phyloP scores from a whole-genome alignment of 768 basidiomycete genomes.

The Leccinellum luteum region DNA sequence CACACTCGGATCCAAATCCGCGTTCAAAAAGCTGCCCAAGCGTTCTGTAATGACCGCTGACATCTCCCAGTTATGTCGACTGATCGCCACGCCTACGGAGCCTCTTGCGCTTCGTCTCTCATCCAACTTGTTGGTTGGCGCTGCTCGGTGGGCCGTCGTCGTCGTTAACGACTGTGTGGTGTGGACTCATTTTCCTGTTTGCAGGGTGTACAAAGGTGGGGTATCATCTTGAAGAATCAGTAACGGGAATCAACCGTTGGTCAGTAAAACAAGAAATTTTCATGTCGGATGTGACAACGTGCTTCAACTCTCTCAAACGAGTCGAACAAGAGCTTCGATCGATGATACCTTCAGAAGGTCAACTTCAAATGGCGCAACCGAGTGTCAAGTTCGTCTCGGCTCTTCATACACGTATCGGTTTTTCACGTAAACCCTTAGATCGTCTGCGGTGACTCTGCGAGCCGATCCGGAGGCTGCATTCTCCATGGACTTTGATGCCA shows the following conservation, averaged over 20 bases:
- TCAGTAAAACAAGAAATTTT: conserved; percentile 85
- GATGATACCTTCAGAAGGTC: conserved; percentile 41
- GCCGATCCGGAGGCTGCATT: conserved; percentile 49
- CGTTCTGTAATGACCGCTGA: conserved; percentile 84
- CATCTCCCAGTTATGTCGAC: conserved; percentile 73
- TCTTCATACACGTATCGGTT: not conserved
- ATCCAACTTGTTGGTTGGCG: conserved; percentile 87
- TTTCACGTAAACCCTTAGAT: conserved; percentile 31
- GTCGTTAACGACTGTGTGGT: not conserved
- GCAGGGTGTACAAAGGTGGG: conserved; percentile 50
- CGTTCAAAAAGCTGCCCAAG: conserved; percentile 78
- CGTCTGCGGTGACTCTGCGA: conserved; percentile 50
- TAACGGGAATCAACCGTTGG: not conserved
- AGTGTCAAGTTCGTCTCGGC: conserved; percentile 51
- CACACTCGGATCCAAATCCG: conserved; percentile 84
- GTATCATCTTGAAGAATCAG: not conserved
- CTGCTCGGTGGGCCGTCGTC: conserved; percentile 60
- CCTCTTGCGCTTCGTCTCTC: conserved; percentile 85
- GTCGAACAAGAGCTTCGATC: conserved; percentile 65
- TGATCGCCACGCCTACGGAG: conserved; percentile 81
- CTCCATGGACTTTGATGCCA: conserved; percentile 60
- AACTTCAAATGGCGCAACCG: conserved; percentile 71
- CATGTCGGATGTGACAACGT: conserved; percentile 73
- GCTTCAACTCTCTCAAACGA: conserved; percentile 76
- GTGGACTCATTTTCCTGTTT: conserved; percentile 1